Base-by-base conservation (phyloP, 116 monocot species). In the Iris pallida region DNA sequence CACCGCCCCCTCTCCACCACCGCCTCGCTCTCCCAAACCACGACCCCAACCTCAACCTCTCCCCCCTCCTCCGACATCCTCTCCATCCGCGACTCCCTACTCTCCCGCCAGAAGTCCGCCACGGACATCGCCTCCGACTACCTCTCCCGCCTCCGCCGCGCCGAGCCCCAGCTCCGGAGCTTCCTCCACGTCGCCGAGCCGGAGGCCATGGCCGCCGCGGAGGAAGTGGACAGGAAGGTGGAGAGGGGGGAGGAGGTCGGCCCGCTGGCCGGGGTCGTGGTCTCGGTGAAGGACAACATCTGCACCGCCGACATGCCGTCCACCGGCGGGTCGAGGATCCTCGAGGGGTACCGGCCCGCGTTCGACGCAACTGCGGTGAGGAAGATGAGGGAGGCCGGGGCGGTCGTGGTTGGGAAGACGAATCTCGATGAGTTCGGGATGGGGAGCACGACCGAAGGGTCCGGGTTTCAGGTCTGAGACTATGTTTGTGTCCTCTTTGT, bases 391-490 rank as follows among this genome's bases (percentile, higher is more conserved):
- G 82, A 90, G 65, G 71, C 61, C 0, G 93, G 97, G 13, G 97
- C 93, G 0, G 80, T 98, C 54, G 47, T 98, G 13, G 81, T 90
- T 5, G 97, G 97, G 57, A 98, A 98, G 83, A 92, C 97, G 17
- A 98, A 98, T 64, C 58, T 98, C 80, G 97, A 98, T 70, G 97
- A 98, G 77, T 92, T 98, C 56, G 97, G 97, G 9, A 98, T 98
- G 97, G 97, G 97, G 49, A 90, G 93, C 78, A 90, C 78, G 45
- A 98, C 97, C 5, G 97, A 98, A 63, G 69, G 80, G 16, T 98
- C 97, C 3, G 92, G 83, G 4, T 98, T 98, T 72, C 97, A 98
- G 82, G 97, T 92, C 7, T 54, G 48, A 3, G n/a, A n/a, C n/a
- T n/a, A n/a, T n/a, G n/a, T n/a, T n/a, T n/a, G n/a, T n/a, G n/a